These are phyloP conservation scores for Cicer judaicum DNA, from an alignment of 306 rosid genomes.

Conservation along the genomic window DNA sequence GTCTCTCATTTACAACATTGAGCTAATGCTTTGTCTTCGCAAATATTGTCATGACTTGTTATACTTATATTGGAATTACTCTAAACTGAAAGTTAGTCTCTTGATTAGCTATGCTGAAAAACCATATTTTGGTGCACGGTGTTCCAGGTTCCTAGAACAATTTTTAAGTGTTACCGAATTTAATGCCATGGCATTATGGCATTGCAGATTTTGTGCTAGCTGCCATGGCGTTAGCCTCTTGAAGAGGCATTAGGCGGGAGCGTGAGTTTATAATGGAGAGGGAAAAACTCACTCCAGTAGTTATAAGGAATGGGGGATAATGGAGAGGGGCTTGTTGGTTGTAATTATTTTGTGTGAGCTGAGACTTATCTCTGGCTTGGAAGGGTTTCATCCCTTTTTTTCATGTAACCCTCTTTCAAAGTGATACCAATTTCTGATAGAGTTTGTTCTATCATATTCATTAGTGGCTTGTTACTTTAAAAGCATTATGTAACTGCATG, in stretches of 20 bases:
- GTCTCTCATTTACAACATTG: slow-evolving; percentile 6
- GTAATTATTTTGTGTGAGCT: background rate
- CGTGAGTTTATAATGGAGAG: background rate
- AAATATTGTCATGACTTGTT: slow-evolving; percentile 23
- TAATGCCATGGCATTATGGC: background rate
- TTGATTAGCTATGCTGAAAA: slow-evolving; percentile 23
- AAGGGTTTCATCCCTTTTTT: background rate
- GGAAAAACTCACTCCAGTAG: background rate
- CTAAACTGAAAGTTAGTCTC: slow-evolving; percentile 11
- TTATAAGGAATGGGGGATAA: background rate
- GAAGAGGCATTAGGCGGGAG: background rate
- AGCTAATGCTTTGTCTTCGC: background rate
- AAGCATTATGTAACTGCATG: slow-evolving; percentile 19
- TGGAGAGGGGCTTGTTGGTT: background rate
- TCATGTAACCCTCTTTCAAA: background rate
- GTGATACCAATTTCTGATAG: background rate
- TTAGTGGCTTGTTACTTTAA: background rate
- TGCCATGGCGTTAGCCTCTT: background rate
- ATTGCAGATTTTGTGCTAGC: background rate
- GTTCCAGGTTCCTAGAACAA: slow-evolving; percentile 32
- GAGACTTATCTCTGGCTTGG: background rate
- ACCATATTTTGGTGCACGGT: slow-evolving; percentile 21
- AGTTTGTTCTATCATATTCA: background rate
- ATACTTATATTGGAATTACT: slow-evolving; percentile 10
- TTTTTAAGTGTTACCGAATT: background rate